A percentile compares a stretch with the other conserved stretches of the same genome.
These are phyloP conservation scores for Aaosphaeria arxii DNA, from an alignment of 2,329 filamentous ascomycete species.

Conservation along the genomic window DNA sequence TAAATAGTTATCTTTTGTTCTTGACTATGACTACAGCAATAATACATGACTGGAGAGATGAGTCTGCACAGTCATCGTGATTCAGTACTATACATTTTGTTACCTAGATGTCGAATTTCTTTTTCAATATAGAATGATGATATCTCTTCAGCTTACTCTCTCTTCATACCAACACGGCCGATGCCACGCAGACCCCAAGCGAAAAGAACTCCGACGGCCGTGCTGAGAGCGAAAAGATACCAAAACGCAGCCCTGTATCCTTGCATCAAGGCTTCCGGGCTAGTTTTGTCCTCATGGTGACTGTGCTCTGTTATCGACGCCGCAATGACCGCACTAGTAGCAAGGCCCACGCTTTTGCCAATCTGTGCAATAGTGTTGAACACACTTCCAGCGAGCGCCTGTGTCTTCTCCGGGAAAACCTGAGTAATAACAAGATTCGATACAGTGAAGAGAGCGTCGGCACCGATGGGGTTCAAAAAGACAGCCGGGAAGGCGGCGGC, in stretches of 20 bases:
- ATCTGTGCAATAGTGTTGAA: constrained; percentile 46
- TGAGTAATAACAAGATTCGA: constrained; percentile 44
- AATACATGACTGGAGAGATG: no score
- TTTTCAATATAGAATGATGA: no score
- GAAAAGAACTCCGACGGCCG: constrained; percentile 29
- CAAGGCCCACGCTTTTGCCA: constrained; percentile 40
- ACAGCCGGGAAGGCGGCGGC: constrained; percentile 43
- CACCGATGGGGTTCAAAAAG: constrained; percentile 42
- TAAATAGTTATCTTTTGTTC: no score
- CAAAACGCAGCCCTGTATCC: constrained; percentile 45
- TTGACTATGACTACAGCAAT: no score
- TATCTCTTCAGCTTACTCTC: constrained; percentile 19
- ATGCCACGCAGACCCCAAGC: constrained; percentile 42
- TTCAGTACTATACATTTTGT: no score
- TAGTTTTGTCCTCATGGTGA: constrained; percentile 22
- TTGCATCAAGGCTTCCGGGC: constrained; percentile 35
- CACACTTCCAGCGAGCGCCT: constrained; percentile 45
- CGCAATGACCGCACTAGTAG: constrained; percentile 39
- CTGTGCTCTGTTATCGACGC: constrained; percentile 21
- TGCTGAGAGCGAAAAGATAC: constrained; percentile 38
- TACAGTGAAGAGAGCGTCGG: constrained; percentile 45
- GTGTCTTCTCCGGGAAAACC: constrained; percentile 40
- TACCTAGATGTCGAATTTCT: no score
- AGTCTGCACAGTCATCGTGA: no score
- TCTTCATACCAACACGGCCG: constrained; percentile 44